phyloP scores from a whole-genome alignment of 129 eudicot genomes.

The Tagetes erecta region DNA sequence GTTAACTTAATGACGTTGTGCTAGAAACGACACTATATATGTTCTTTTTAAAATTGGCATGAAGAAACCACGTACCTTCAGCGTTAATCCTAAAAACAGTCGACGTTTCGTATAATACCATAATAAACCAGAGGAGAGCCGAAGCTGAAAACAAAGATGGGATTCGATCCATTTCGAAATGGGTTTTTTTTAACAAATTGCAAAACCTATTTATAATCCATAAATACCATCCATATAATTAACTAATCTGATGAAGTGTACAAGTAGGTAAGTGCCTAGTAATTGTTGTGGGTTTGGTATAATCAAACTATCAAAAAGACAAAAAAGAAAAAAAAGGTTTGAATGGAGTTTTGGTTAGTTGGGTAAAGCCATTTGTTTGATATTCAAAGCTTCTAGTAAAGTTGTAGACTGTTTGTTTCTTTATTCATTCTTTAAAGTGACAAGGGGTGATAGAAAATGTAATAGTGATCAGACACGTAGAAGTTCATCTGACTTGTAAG shows the following conservation, averaged over 20 bases:
- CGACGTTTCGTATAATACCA: conserved; percentile 29
- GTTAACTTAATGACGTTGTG: too few species aligned
- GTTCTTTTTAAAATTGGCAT: background rate
- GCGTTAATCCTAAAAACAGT: conserved; percentile 41
- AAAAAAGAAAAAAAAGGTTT: background rate
- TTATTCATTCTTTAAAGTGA: too few species aligned
- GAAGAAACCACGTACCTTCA: conserved; percentile 38
- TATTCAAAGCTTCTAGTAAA: too few species aligned
- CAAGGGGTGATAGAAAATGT: too few species aligned
- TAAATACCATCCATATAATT: too few species aligned
- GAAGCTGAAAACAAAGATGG: conserved; percentile 27
- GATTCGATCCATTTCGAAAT: conserved; percentile 43
- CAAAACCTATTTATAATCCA: background rate
- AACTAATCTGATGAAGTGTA: background rate
- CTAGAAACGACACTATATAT: too few species aligned
- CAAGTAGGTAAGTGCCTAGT: background rate
- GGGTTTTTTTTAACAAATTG: background rate
- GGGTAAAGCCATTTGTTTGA: background rate
- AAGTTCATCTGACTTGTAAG: too few species aligned
- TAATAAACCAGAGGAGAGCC: conserved; percentile 33
- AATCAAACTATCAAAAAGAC: background rate
- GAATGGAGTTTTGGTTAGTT: conserved; percentile 6
- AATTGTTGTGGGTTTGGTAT: conserved; percentile 17
- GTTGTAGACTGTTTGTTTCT: too few species aligned
- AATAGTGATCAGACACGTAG: too few species aligned